phyloP scores from a whole-genome alignment of 2,329 filamentous ascomycete genomes.

The Pestalotiopsis sp. region DNA sequence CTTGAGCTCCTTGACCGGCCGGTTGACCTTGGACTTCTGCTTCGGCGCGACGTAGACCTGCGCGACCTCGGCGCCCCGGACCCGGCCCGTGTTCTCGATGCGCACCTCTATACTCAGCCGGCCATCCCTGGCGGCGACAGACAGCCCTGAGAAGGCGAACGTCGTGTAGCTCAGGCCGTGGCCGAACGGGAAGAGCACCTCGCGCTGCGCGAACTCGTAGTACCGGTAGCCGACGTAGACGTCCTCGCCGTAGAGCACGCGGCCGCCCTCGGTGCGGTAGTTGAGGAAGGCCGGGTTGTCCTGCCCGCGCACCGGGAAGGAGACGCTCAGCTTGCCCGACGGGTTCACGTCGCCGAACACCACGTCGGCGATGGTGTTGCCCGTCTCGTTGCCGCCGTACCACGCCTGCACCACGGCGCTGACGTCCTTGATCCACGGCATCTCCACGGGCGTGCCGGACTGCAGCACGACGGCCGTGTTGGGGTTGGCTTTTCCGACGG shows the following conservation, averaged over 20 bases:
- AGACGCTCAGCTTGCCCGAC: slow-evolving; percentile 72
- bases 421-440: slow-evolving; percentile 65
- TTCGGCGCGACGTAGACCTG: slow-evolving; percentile 58
- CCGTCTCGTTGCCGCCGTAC: slow-evolving; percentile 87
- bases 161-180: slow-evolving; percentile 78
- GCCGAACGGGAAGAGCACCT: slow-evolving; percentile 74
- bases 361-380: slow-evolving; percentile 77
- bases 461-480: slow-evolving; percentile 75
- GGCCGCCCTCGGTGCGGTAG: slow-evolving; percentile 68
- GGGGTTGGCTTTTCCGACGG: slow-evolving; percentile 65
- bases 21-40: slow-evolving; percentile 52
- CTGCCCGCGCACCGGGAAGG: slow-evolving; percentile 66
- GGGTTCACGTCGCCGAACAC: slow-evolving; percentile 75
- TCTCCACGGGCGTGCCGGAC: slow-evolving; percentile 71
- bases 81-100: slow-evolving; percentile 61
- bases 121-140: slow-evolving; percentile 44
- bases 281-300: slow-evolving; percentile 78
- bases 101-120: slow-evolving; percentile 49
- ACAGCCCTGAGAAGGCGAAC: slow-evolving; percentile 57
- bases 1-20: slow-evolving; percentile 63
- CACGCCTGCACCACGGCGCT: slow-evolving; percentile 71
- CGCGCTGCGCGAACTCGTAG: slow-evolving; percentile 69
- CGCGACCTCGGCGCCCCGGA: slow-evolving; percentile 54
- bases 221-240: slow-evolving; percentile 80
- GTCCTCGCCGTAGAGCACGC: slow-evolving; percentile 76